A percentile compares a stretch with the other conserved stretches of the same genome.
Conservation (phyloP, 2,329 filamentous ascomycete genomes). For the Parafenestella ontariensis region DNA sequence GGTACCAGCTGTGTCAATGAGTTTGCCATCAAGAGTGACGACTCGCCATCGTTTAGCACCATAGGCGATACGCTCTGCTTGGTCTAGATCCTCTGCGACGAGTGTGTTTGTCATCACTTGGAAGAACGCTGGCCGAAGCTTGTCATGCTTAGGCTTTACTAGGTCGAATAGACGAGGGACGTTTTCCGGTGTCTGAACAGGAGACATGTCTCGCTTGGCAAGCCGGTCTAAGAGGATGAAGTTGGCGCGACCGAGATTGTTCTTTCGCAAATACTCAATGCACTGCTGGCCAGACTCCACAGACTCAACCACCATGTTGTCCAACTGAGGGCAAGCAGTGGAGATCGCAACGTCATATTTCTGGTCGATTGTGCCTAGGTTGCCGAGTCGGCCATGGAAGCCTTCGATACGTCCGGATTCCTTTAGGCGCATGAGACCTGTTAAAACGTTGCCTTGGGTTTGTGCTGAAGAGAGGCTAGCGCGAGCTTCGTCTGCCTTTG, state of each 20-base stretch:
- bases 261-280: constrained; percentile 96
- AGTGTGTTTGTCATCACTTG: constrained; percentile 94
- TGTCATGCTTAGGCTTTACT: constrained; percentile 85
- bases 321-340: constrained; percentile 87
- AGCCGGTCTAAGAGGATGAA: constrained; percentile 96
- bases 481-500: constrained; percentile 95
- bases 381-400: constrained; percentile 93
- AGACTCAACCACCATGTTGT: constrained; percentile 96
- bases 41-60: constrained; percentile 94
- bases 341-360: constrained; percentile 98
- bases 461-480: constrained; percentile 89
- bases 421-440: constrained; percentile 90
- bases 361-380: constrained; percentile 90
- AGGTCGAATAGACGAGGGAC: constrained; percentile 93
- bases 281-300: constrained; percentile 97
- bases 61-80: constrained; percentile 96
- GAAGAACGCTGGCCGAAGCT: constrained; percentile 90
- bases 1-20: constrained; percentile 97
- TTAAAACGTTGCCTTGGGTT: constrained; percentile 89
- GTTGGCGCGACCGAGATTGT: constrained; percentile 93
- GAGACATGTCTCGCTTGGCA: constrained; percentile 75
- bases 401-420: constrained; percentile 97
- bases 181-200: constrained; percentile 87
- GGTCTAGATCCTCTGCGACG: constrained; percentile 89
- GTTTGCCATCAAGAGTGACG: constrained; percentile 90